Conservation (phyloP, 1,284 basidiomycete genomes). For the Moniliella sp. region DNA sequence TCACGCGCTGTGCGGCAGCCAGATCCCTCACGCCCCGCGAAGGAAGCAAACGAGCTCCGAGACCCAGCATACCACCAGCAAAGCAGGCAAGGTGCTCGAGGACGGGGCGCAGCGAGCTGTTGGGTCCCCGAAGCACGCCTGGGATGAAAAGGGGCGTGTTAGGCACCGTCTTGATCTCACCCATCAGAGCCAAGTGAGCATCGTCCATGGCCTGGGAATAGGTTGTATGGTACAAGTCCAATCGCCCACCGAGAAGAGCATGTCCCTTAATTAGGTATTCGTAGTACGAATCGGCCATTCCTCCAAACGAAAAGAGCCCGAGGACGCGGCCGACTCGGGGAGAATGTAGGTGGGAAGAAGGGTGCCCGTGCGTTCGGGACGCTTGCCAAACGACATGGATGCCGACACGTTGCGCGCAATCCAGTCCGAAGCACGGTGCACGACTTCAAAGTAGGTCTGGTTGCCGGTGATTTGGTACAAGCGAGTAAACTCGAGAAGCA, state of each 20-base stretch:
- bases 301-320: conserved; percentile 36
- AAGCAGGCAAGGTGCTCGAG: conserved; percentile 39
- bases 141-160: conserved; percentile 33
- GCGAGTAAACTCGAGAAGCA: conserved; percentile 40
- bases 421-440: conserved; percentile 39
- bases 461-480: conserved; percentile 39
- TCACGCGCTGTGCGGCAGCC: conserved; percentile 34
- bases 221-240: conserved; percentile 37
- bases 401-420: conserved; percentile 36
- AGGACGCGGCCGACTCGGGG: conserved; percentile 19
- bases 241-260: conserved; percentile 36
- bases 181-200: conserved; percentile 35
- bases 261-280: conserved; percentile 42
- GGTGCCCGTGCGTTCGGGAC: conserved; percentile 23
- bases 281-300: conserved; percentile 38
- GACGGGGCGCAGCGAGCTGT: conserved; percentile 8
- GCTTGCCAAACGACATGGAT: too few species aligned
- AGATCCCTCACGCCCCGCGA: conserved; percentile 36
- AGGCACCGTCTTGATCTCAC: conserved; percentile 35
- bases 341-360: conserved; percentile 33
- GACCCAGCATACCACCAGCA: conserved; percentile 41
- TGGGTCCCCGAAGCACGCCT: conserved; percentile 4
- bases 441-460: conserved; percentile 39
- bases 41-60: conserved; percentile 38
- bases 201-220: conserved; percentile 37